phyloP scores from a whole-genome alignment of 768 basidiomycete genomes.

The Leccinum disarticulatum region DNA sequence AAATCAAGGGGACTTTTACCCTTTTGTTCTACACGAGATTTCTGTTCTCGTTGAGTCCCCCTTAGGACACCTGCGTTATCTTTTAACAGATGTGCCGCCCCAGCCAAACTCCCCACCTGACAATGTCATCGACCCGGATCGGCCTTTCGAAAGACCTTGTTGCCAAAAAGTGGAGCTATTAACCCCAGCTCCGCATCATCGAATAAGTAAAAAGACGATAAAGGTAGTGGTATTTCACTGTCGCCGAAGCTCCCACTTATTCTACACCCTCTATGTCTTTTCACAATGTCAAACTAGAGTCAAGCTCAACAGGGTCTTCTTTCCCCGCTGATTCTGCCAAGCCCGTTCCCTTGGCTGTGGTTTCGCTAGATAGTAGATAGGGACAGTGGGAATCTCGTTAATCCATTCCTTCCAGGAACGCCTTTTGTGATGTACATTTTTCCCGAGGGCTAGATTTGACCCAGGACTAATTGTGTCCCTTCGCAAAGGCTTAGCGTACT shows the following conservation, averaged over 20 bases:
- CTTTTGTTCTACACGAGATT: slow-evolving; percentile 62
- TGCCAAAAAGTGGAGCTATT: slow-evolving; percentile 69
- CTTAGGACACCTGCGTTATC: slow-evolving; percentile 81
- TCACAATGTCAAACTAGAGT: no score
- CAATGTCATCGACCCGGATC: slow-evolving; percentile 74
- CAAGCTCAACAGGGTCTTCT: no score
- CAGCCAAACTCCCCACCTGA: slow-evolving; percentile 83
- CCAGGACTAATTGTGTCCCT: no score
- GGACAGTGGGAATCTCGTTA: slow-evolving; percentile 46
- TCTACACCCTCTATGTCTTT: slow-evolving; percentile 51
- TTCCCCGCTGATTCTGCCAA: slow-evolving; percentile 24
- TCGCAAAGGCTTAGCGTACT: no score
- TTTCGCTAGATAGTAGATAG: slow-evolving; percentile 49
- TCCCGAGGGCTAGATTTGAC: no score
- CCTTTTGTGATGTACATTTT: no score
- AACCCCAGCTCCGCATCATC: slow-evolving; percentile 70
- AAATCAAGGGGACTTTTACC: slow-evolving; percentile 56
- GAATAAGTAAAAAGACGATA: slow-evolving; percentile 81
- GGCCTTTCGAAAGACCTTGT: slow-evolving; percentile 64
- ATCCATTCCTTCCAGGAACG: slow-evolving; percentile 31
- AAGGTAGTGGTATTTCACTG: slow-evolving; percentile 82
- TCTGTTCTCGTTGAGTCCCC: slow-evolving; percentile 78
- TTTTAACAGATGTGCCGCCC: slow-evolving; percentile 80
- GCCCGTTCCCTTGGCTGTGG: slow-evolving; percentile 39
- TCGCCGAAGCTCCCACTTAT: slow-evolving; percentile 75